A percentile compares a stretch with the other conserved stretches of the same genome.
Evolutionary conservation across 805 yeast genomes (phyloP).

Genomic region (Jamesozyma spencerorum): DNA sequence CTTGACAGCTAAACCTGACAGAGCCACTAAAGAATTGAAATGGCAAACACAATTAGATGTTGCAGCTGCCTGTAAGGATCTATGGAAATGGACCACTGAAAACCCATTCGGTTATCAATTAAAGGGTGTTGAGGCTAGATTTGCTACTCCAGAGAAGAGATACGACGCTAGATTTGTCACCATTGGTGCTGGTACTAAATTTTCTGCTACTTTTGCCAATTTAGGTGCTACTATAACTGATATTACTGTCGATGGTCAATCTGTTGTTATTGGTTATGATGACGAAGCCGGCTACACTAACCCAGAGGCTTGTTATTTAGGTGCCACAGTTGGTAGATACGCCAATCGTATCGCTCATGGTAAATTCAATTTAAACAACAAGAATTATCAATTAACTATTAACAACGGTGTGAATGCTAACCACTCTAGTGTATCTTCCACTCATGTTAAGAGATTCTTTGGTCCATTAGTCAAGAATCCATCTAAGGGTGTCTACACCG

Average conservation of each 20-base stretch:
- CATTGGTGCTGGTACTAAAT: conserved; percentile 25
- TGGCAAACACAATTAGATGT: conserved; percentile 54
- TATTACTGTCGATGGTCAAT: conserved; percentile 32
- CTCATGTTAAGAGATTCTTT: conserved; percentile 39
- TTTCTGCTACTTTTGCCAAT: conserved; percentile 37
- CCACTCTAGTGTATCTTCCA: conserved; percentile 50
- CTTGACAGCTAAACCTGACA: conserved; percentile 59
- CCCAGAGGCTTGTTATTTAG: conserved; percentile 42
- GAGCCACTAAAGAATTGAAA: conserved; percentile 56
- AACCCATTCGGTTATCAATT: conserved; percentile 54
- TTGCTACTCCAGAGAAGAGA: conserved; percentile 15
- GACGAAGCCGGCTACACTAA: conserved; percentile 26
- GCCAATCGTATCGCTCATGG: conserved; percentile 52
- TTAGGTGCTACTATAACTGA: conserved; percentile 45
- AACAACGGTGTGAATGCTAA: conserved; percentile 38
- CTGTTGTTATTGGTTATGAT: conserved; percentile 35
- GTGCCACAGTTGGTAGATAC: conserved; percentile 56
- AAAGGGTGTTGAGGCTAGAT: conserved; percentile 18
- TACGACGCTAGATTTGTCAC: conserved; percentile 26
- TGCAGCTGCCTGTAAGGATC: conserved; percentile 57
- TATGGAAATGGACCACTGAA: conserved; percentile 69
- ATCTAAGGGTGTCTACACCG: conserved; percentile 24
- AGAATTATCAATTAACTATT: conserved; percentile 33
- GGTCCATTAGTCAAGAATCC: conserved; percentile 42
- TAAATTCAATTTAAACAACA: conserved; percentile 34